Percentiles rank a stretch among this genome's conserved stretches.
phyloP scores from a whole-genome alignment of 345 rosid species.

The Microcos paniculata region DNA sequence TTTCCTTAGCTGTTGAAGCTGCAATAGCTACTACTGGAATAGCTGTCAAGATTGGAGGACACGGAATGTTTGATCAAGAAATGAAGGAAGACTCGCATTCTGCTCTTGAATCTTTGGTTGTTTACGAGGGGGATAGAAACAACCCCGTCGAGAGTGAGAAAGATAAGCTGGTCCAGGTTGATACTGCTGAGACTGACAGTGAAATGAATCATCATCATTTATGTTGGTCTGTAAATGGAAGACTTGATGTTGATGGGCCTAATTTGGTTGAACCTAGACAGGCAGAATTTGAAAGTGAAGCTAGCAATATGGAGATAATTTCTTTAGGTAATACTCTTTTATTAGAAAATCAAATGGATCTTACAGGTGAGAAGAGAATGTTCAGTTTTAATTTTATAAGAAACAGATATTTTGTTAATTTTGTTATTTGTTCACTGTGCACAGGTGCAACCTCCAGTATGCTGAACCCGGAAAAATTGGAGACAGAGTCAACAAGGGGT shows the following conservation, averaged over 20 bases:
- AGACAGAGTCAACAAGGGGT: conserved; percentile 6
- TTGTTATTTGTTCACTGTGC: neutral
- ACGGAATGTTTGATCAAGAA: neutral
- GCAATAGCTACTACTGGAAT: neutral
- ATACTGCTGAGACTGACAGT: neutral
- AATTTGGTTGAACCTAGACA: conserved; percentile 7
- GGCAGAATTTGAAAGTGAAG: neutral
- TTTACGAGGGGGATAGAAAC: neutral
- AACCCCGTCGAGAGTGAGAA: neutral
- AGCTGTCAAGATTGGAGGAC: neutral
- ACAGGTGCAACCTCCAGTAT: conserved; percentile 15
- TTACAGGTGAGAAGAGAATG: conserved; percentile 21
- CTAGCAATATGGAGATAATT: neutral
- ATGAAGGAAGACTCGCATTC: neutral
- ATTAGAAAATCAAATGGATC: conserved; percentile 1
- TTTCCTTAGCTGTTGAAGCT: neutral
- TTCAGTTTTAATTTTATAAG: neutral
- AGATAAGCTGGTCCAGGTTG: neutral
- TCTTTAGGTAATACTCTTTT: conserved; percentile 1
- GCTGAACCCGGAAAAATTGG: conserved; percentile 11
- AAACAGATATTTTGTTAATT: neutral
- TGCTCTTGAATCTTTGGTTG: neutral
- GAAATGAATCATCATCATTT: conserved; percentile 2
- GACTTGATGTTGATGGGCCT: conserved; percentile 8
- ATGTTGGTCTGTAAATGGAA: neutral